These are phyloP conservation scores for Salix brachista DNA, from an alignment of 345 rosid species.

Conservation along the genomic window DNA sequence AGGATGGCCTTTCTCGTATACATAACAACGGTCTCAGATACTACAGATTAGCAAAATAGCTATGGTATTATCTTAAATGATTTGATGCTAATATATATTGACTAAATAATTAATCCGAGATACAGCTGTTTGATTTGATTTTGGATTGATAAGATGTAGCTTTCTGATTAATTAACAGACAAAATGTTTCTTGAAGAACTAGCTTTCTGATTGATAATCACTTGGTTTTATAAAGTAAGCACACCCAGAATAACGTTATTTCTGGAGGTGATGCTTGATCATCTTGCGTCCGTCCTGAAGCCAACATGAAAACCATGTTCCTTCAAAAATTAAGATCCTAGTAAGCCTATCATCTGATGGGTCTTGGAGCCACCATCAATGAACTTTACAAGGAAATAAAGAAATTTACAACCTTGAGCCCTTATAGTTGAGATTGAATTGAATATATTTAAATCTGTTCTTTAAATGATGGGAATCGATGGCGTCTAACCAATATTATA, in stretches of 20 bases:
- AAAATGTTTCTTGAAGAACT: not conserved
- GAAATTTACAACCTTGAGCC: too few relatives aligned
- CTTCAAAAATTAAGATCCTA: too few relatives aligned
- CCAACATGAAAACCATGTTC: conserved; percentile 21
- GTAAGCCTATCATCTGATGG: too few relatives aligned
- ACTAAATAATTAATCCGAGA: too few relatives aligned
- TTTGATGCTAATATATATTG: not conserved
- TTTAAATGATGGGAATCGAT: too few relatives aligned
- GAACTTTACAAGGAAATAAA: too few relatives aligned
- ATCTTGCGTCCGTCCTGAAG: not conserved
- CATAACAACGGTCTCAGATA: not conserved
- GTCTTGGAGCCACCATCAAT: too few relatives aligned
- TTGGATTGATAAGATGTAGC: not conserved
- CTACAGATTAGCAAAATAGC: not conserved
- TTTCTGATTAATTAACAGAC: not conserved
- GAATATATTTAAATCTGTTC: too few relatives aligned
- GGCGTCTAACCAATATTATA: too few relatives aligned
- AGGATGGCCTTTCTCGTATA: conserved; percentile 2
- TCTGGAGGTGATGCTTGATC: not conserved
- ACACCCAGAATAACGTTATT: not conserved
- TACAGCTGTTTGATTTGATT: not conserved
- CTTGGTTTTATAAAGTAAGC: not conserved
- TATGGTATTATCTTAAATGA: not conserved
- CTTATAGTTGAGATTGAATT: too few relatives aligned
- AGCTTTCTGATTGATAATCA: not conserved